Evolutionary conservation across 495 filamentous ascomycete genomes (phyloP), one percentile per base, ranked within the genome.

Genomic region (Hypoxylon fragiforme): DNA sequence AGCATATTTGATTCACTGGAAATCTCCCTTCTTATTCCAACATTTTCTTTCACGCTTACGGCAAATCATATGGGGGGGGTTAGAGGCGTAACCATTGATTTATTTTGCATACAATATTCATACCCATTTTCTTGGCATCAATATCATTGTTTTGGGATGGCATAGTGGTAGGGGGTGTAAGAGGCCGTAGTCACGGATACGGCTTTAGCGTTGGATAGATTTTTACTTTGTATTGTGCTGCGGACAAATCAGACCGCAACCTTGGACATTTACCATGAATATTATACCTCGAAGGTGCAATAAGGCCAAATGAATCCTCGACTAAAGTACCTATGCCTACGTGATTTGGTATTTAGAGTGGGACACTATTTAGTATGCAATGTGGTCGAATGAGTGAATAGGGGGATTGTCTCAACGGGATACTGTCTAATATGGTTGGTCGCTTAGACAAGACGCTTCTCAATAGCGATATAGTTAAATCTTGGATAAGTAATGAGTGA

Each of bases 81-180:
- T 57, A 56, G 43, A 56, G 42, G 43, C 43, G 47, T 38, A 43
- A 45, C 39, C 31, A n/a, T 36, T 36, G 57, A 56, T 28, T 39
- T 54, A 55, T 55, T 36, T 40, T 48, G 28, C 47, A 47, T 52
- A 48, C 22, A 56, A 11, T 41, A 39, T 56, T 32, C 57, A 61
- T 61, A 61, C 58, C 58, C 51, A 56, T 52, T 30, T 26, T 48
- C 30, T 55, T 52, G 18, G 32, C 20, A 41, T 56, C n/a, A n/a
- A n/a, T n/a, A n/a, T n/a, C n/a, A 42, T 47, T 32, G 47, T 48
- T 41, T 45, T 46, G 42, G 42, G 36, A 44, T 14, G 45, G 44
- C 53, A 22, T 2, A 3, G 14, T 21, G 19, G 32, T 34, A 39
- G 32, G 44, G 7, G 34, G 51, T 50, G 38, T 42, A 30, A 48